These are phyloP conservation scores for Blastobotrys chiropterorum DNA, from an alignment of 805 yeast species.

Conservation along the genomic window DNA sequence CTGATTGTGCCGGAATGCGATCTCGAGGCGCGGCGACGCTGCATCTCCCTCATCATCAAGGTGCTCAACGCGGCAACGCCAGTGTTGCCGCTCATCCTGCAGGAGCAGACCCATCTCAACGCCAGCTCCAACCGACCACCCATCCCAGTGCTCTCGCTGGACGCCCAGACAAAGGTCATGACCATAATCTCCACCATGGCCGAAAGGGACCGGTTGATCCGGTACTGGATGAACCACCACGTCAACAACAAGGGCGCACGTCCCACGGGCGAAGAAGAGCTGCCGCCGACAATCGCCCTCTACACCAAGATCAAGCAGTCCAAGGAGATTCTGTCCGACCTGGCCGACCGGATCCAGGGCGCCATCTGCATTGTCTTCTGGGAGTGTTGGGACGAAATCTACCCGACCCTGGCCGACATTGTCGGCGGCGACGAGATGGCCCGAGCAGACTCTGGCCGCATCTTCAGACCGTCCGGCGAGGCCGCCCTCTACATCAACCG, in stretches of 20 bases:
- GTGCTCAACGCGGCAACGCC: constrained; percentile 24
- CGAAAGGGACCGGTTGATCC: constrained; percentile 19
- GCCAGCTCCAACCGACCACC: constrained; percentile 5
- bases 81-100: constrained; percentile 21
- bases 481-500: constrained; percentile 28
- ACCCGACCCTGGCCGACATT: constrained; percentile 25
- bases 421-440: constrained; percentile 23
- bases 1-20: constrained; percentile 25
- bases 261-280: constrained; percentile 3
- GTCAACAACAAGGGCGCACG: constrained; percentile 11
- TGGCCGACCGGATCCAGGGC: constrained; percentile 26
- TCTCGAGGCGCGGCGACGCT: constrained; percentile 23
- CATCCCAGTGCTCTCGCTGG: constrained; percentile 12
- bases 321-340: constrained; percentile 23
- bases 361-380: constrained; percentile 29
- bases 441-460: constrained; percentile 25
- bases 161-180: constrained; percentile 18
- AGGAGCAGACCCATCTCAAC: constrained; percentile 15
- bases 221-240: constrained; percentile 24
- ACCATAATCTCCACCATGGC: constrained; percentile 17
- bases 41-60: constrained; percentile 17
- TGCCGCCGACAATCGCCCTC: constrained; percentile 16
- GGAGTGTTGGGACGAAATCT: constrained; percentile 31
- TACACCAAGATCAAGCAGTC: constrained; percentile 19
- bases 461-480: constrained; percentile 29